Evolutionary conservation across 2,329 filamentous ascomycete species (phyloP), one percentile per base, ranked within the genome.

Genomic region (Ceratocystis lukuohia): DNA sequence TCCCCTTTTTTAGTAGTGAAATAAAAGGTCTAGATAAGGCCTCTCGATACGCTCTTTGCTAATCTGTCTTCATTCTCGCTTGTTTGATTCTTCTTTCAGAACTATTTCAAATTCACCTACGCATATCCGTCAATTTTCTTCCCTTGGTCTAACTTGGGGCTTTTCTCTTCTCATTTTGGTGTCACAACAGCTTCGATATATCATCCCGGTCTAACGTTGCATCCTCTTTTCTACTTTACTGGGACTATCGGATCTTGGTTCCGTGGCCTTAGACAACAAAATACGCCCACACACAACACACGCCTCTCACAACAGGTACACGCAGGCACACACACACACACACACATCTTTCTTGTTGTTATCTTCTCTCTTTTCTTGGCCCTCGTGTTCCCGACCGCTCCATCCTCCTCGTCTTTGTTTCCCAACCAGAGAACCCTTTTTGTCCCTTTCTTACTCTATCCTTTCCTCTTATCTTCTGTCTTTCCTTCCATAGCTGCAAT

Each of bases 121-220:
- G 33, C 17, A 20, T 50, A 22, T 17, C n/a, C 10, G 12, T 15
- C 53, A 17, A 6, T 8, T 10, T 30, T 30, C 53, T 57, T 17
- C 15, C 17, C 25, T 57, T 28, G 15, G 15, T n/a, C 1, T n/a
- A 22, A 12, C 22, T 25, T 22, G 20, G 7, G 7, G 5, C 20
- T 28, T 22, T 37, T 53, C 33, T 33, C 12, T 37, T 48, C 33
- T 37, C 33, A 37, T 33, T 1, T 67, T 61, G 17, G 53, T 57
- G 53, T 57, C 25, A 57, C 53, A 28, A 30, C 22, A 5, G 20
- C 50, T 28, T 57, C 53, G 25, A 30, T 22, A 30, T 57, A 28
- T 30, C 25, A 57, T 57, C 53, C 53, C 25, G 53, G 53, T 57
- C 25, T 30, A 57, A 57, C 53, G 53, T 57, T 30, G 53, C 53